These are phyloP conservation scores for Blastobotrys buckinghamii DNA, from an alignment of 1,139 yeast genomes.

Conservation along the genomic window DNA sequence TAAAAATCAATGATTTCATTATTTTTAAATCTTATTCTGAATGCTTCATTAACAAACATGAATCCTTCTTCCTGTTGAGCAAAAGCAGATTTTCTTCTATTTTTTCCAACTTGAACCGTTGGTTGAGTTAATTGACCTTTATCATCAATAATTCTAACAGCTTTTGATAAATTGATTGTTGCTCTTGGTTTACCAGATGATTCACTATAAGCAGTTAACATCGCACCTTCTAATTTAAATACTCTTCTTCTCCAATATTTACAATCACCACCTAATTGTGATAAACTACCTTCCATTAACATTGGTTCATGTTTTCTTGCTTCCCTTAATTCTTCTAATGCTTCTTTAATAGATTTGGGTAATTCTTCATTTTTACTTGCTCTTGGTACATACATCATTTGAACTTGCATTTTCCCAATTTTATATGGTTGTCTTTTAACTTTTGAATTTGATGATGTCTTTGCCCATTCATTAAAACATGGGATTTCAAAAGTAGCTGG, in stretches of 20 bases:
- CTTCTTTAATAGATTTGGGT: constrained; percentile 49
- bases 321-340: constrained; percentile 35
- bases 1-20: constrained; percentile 66
- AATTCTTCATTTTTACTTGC: constrained; percentile 42
- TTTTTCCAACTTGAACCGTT: constrained; percentile 22
- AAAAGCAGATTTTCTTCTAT: constrained; percentile 29
- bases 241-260: constrained; percentile 56
- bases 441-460: constrained; percentile 28
- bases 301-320: constrained; percentile 21
- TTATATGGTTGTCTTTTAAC: constrained; percentile 48
- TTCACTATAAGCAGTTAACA: constrained; percentile 62
- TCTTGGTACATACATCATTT: constrained; percentile 65
- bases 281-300: constrained; percentile 51
- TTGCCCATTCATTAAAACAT: constrained; percentile 79
- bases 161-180: constrained; percentile 60
- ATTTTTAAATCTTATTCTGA: constrained; percentile 57
- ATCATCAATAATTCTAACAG: constrained; percentile 39
- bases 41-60: constrained; percentile 30
- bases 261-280: constrained; percentile 77
- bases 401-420: constrained; percentile 59
- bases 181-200: constrained; percentile 59
- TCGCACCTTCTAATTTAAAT: constrained; percentile 54
- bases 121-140: constrained; percentile 24
- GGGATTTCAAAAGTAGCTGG: constrained; percentile 50
- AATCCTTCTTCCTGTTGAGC: constrained; percentile 29